Percentiles rank a stretch among this genome's conserved stretches.
These are phyloP conservation scores for Scutellaria baicalensis DNA, from an alignment of 257 asterid species.

Conservation along the genomic window DNA sequence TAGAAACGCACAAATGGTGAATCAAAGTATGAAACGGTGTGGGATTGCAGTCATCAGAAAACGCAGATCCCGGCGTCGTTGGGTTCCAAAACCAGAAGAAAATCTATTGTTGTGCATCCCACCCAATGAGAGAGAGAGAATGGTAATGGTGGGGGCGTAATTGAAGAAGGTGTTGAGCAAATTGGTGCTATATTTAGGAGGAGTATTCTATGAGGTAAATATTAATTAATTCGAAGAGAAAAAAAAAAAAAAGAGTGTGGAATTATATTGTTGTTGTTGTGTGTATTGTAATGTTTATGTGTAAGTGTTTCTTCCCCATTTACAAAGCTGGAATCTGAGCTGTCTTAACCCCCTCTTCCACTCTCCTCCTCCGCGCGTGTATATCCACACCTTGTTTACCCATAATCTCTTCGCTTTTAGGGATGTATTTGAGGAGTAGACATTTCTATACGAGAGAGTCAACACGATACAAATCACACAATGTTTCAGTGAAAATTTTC, in stretches of 20 bases:
- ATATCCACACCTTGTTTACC: neutral
- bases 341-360: constrained; percentile 9
- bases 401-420: too few relatives aligned
- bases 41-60: constrained; percentile 33
- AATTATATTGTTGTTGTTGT: constrained; percentile 18
- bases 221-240: neutral
- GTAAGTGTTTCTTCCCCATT: constrained; percentile 26
- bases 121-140: constrained; percentile 14
- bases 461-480: too few relatives aligned
- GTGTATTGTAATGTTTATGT: constrained; percentile 20
- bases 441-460: too few relatives aligned
- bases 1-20: constrained; percentile 21
- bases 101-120: constrained; percentile 27
- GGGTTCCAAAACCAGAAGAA: constrained; percentile 29
- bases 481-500: too few relatives aligned
- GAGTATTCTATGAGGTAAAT: neutral
- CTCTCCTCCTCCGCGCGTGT: constrained; percentile 11
- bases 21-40: constrained; percentile 3
- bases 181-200: constrained; percentile 19
- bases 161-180: constrained; percentile 28
- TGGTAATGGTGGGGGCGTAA: constrained; percentile 16
- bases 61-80: constrained; percentile 59
- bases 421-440: too few relatives aligned
- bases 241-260: neutral
- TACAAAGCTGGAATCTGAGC: constrained; percentile 38